Conservation (phyloP, 495 filamentous ascomycete species). For the Aspergillus homomorphus region DNA sequence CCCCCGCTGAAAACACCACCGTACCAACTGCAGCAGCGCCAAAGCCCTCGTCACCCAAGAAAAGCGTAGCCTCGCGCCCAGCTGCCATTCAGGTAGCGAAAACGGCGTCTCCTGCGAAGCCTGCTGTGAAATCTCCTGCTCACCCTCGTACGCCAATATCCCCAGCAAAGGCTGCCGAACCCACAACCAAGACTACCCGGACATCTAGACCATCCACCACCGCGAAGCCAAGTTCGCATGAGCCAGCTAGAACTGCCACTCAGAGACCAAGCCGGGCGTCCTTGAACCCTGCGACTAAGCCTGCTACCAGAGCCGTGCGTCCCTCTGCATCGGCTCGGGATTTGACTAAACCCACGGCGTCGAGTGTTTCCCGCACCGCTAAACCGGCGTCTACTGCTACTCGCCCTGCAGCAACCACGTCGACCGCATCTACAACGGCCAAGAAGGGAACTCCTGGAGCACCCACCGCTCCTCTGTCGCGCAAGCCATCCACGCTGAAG, state of each 20-base stretch:
- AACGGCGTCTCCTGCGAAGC: slow-evolving; percentile 24
- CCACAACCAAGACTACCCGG: slow-evolving; percentile 18
- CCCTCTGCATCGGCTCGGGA: slow-evolving; percentile 35
- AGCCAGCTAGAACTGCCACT: slow-evolving; percentile 27
- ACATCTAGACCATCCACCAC: slow-evolving; percentile 16
- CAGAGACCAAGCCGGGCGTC: slow-evolving; percentile 36
- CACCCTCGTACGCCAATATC: slow-evolving; percentile 24
- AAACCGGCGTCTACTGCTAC: slow-evolving; percentile 63
- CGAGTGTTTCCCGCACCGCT: slow-evolving; percentile 23
- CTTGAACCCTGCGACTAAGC: slow-evolving; percentile 27
- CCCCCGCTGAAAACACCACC: slow-evolving; percentile 9
- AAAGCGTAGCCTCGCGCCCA: slow-evolving; percentile 39
- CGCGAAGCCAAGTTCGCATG: slow-evolving; percentile 19
- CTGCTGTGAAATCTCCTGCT: slow-evolving; percentile 22
- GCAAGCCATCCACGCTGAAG: slow-evolving; percentile 46
- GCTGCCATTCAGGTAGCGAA: slow-evolving; percentile 42
- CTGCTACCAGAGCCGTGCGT: slow-evolving; percentile 28
- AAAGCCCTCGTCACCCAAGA: slow-evolving; percentile 26
- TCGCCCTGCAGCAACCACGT: slow-evolving; percentile 60
- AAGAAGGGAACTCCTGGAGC: slow-evolving; percentile 47
- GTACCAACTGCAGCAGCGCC: slow-evolving; percentile 12
- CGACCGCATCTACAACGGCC: slow-evolving; percentile 58
- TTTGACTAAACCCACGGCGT: slow-evolving; percentile 23
- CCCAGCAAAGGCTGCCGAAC: slow-evolving; percentile 19
- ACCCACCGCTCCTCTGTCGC: slow-evolving; percentile 23